phyloP scores from a whole-genome alignment of 2,329 filamentous ascomycete genomes.

The Pseudopithomyces maydicus region DNA sequence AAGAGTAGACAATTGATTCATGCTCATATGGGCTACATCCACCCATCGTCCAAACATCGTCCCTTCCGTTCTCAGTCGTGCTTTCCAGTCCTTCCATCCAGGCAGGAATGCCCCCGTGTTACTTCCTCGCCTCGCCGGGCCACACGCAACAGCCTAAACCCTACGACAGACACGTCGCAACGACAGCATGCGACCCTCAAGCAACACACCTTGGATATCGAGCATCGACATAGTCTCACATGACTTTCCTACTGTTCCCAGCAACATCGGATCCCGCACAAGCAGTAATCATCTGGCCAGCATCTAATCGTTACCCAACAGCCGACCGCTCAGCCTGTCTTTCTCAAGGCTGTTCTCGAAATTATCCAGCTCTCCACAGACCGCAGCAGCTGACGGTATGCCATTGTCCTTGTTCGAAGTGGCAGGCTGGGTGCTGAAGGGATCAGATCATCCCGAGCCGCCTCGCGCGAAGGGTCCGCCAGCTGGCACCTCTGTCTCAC shows the following conservation, averaged over 20 bases:
- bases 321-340: constrained; percentile 30
- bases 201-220: constrained; percentile 37
- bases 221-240: constrained; percentile 47
- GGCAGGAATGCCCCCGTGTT: constrained; percentile 11
- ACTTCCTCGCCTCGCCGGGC: constrained; percentile 8
- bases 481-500: constrained; percentile 18
- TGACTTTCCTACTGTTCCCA: constrained; percentile 44
- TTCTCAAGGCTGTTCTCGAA: constrained; percentile 20
- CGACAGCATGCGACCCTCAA: constrained; percentile 26
- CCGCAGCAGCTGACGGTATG: constrained; percentile 27
- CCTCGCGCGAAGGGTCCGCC: constrained; percentile 25
- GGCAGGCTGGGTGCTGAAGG: constrained; percentile 41
- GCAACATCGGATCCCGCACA: constrained; percentile 41
- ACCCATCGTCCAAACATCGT: background rate
- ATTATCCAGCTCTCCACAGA: constrained; percentile 6
- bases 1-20: background rate
- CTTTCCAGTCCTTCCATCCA: background rate
- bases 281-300: constrained; percentile 41
- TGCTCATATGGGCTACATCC: background rate
- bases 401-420: constrained; percentile 35
- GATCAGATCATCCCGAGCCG: constrained; percentile 36
- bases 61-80: background rate
- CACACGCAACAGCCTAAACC: background rate
- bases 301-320: constrained; percentile 32
- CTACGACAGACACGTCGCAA: background rate